A percentile compares a stretch with the other conserved stretches of the same genome.
Conservation (phyloP, 768 basidiomycete species). For the Tricholoma flavovirens region DNA sequence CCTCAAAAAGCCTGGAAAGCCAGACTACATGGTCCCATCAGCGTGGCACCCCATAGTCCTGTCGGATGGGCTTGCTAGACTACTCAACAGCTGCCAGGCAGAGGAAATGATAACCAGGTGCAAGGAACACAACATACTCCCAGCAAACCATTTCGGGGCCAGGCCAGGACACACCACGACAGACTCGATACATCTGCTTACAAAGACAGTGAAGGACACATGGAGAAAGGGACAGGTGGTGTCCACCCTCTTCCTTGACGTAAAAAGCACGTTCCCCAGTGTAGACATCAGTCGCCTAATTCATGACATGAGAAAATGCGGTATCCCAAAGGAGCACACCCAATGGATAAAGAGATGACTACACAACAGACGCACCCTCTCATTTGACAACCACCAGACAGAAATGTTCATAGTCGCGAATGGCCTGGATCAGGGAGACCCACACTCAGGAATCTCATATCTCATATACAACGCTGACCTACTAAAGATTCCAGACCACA, state of each 20-base stretch:
- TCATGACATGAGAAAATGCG: neutral
- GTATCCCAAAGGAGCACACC: conserved; percentile 11
- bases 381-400: neutral
- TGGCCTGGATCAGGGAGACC: conserved; percentile 20
- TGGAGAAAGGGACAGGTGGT: conserved; percentile 24
- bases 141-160: conserved; percentile 2
- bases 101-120: neutral
- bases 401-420: neutral
- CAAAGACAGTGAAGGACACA: conserved; percentile 28
- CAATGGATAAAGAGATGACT: neutral
- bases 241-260: conserved; percentile 22
- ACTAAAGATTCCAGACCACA: conserved; percentile 4
- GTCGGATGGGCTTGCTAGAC: neutral
- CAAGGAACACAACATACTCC: neutral
- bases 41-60: neutral
- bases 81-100: neutral
- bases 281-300: neutral
- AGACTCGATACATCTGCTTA: conserved; percentile 26
- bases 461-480: conserved; percentile 23
- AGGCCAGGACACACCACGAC: conserved; percentile 23
- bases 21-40: neutral
- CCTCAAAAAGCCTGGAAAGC: neutral
- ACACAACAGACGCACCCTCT: neutral
- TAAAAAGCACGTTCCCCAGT: conserved; percentile 13
- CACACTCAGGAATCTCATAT: conserved; percentile 18